phyloP scores from a whole-genome alignment of 1,139 yeast genomes.

The Komagataea norvegica region DNA sequence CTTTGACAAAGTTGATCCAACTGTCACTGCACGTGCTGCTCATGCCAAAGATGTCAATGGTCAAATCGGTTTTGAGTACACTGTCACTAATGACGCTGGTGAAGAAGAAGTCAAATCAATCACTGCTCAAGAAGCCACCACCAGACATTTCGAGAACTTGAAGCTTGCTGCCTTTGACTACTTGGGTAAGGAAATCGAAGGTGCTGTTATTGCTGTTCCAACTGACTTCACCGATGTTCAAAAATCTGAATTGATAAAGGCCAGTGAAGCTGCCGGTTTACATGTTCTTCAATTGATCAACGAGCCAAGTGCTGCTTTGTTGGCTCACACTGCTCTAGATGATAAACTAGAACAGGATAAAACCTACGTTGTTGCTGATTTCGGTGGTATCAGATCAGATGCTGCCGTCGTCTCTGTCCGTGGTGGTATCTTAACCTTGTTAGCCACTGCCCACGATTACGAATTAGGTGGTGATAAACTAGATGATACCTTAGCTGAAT shows the following conservation, averaged over 20 bases:
- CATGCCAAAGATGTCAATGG: constrained; percentile 72
- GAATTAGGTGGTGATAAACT: constrained; percentile 85
- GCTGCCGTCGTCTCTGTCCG: constrained; percentile 92
- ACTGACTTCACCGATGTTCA: constrained; percentile 78
- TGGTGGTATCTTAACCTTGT: constrained; percentile 87
- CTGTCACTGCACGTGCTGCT: constrained; percentile 60
- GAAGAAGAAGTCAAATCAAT: constrained; percentile 44
- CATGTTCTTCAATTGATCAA: constrained; percentile 81
- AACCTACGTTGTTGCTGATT: constrained; percentile 88
- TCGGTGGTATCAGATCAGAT: constrained; percentile 95
- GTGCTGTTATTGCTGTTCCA: constrained; percentile 88
- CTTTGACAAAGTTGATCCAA: constrained; percentile 63
- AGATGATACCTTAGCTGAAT: constrained; percentile 76
- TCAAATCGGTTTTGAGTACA: constrained; percentile 60
- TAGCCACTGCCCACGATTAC: constrained; percentile 81
- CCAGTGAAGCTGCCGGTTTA: constrained; percentile 70
- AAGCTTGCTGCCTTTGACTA: constrained; percentile 90
- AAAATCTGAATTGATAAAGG: constrained; percentile 55
- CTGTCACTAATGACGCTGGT: constrained; percentile 35
- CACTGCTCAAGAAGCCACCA: constrained; percentile 71
- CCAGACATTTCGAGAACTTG: constrained; percentile 79
- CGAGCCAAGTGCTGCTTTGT: constrained; percentile 90
- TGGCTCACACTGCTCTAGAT: constrained; percentile 55
- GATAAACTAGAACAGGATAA: constrained; percentile 63
- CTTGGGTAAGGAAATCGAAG: constrained; percentile 75